A percentile compares a stretch with the other conserved stretches of the same genome.
Evolutionary conservation across 371 early-diverging fungal species (phyloP).

Genomic region (Mucor circinelloides): DNA sequence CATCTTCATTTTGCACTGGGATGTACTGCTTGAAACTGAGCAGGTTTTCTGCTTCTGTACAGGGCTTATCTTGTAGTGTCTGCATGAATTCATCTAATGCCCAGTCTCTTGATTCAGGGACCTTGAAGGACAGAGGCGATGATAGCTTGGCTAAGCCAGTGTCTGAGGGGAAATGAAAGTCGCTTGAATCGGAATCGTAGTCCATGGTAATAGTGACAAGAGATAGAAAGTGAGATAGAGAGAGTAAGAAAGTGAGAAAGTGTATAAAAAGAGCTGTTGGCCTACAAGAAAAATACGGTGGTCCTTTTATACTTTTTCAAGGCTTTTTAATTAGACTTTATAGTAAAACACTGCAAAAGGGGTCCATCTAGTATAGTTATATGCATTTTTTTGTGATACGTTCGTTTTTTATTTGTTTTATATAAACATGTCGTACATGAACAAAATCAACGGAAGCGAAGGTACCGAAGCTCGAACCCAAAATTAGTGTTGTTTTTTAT

Average conservation of each 20-base stretch:
- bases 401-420: constrained; percentile 7
- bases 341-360: constrained; percentile 1
- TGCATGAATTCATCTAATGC: constrained; percentile 40
- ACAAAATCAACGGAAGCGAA: constrained; percentile 4
- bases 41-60: constrained; percentile 20
- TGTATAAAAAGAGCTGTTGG: background rate
- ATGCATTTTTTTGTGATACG: background rate
- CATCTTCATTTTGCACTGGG: constrained; percentile 16
- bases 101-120: constrained; percentile 48
- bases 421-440: constrained; percentile 5
- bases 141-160: constrained; percentile 41
- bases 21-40: constrained; percentile 25
- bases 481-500: constrained; percentile 8
- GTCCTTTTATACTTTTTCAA: background rate
- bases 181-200: constrained; percentile 34
- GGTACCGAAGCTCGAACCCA: constrained; percentile 6
- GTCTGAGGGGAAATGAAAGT: constrained; percentile 47
- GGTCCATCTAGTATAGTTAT: background rate
- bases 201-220: constrained; percentile 19
- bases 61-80: constrained; percentile 34
- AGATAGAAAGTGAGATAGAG: constrained; percentile 5
- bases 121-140: constrained; percentile 30
- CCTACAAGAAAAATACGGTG: background rate
- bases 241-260: constrained; percentile 1
- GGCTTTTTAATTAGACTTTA: background rate